Evolutionary conservation across 2,329 filamentous ascomycete genomes (phyloP).

Genomic region (Domatiomyces globalis): DNA sequence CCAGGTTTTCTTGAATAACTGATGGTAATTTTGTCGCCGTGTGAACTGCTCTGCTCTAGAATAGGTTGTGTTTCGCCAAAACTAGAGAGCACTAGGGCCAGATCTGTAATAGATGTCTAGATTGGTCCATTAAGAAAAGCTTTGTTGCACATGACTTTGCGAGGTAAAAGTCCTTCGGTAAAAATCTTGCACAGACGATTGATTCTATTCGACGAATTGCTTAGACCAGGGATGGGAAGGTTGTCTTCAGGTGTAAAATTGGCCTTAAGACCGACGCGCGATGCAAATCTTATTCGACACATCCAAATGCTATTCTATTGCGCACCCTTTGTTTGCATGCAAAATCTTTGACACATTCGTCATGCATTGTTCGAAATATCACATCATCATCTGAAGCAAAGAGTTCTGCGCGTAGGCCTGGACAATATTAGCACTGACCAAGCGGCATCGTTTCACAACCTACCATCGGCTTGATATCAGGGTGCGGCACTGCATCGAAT

Average conservation of each 20-base stretch:
- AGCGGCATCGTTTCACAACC: conserved; percentile 15
- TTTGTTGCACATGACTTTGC: neutral
- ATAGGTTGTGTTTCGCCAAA: too few species aligned
- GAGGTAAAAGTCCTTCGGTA: too few species aligned
- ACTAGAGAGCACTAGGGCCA: too few species aligned
- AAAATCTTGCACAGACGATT: too few species aligned
- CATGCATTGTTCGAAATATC: neutral
- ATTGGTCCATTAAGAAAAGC: neutral
- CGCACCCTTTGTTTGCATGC: neutral
- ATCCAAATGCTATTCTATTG: neutral
- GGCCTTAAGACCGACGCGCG: neutral
- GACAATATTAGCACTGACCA: conserved; percentile 1
- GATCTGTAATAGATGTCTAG: too few species aligned
- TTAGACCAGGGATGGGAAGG: too few species aligned
- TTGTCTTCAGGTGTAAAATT: neutral
- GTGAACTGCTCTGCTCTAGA: too few species aligned
- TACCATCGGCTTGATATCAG: conserved; percentile 82
- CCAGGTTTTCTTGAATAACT: too few species aligned
- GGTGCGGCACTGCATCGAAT: conserved; percentile 94
- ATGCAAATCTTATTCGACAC: neutral
- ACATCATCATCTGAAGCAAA: conserved; percentile 9
- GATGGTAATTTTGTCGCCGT: too few species aligned
- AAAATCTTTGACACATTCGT: neutral
- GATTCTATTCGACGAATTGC: too few species aligned
- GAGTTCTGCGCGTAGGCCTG: conserved; percentile 35